Base-by-base conservation (phyloP, 2,329 filamentous ascomycete genomes). In the Fusarium verrucosum region DNA sequence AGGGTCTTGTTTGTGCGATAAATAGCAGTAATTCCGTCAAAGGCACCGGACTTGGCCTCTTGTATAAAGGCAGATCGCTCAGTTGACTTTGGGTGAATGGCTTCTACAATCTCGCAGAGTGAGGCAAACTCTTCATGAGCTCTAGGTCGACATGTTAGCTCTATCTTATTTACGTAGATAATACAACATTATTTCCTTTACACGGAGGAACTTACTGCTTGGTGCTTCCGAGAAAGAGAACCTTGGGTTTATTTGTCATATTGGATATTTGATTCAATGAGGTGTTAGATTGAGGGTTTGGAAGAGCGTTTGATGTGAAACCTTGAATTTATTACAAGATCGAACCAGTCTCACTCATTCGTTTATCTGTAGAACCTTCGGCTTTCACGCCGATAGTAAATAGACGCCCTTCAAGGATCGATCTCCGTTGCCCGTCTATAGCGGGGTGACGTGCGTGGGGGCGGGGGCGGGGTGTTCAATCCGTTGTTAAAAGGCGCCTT, bases 1-100 rank as follows among this genome's bases (percentile, higher is more conserved):
- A 85, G 79, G 28, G 88, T 91, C 40, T 76, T 76, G 69, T 93
- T 92, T 14, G 90, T 94, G 50, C 92, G 86, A 77, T 90, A 95
- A 25, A 85, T 83, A 33, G 85, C 88, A 19, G 84, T 72, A 28
- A 88, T 84, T 60, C 85, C 88, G 65, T 92, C 86, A n/a, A 92
- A 81, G 28, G 81, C 80, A 19, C 90, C 90, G 19, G 84, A 82
- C 44, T 79, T 78, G 74, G 86, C 89, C 78, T 94, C 90, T 43
- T 85, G 74, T 49, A 94, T 78, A 76, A 96, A 94, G 17, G 87
- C 87, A 19, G 77, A 74, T 51, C 91, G 87, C 74, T 82, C 86
- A 19, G 79, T 87, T 10, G 91, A 81, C 59, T 80, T 79, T 9
- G 91, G 87, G 14, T 78, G 77, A 36, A 94, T 69, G 38, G 94